Conservation (phyloP, 164 flowering plant genomes). For the Litsea cubeba region DNA sequence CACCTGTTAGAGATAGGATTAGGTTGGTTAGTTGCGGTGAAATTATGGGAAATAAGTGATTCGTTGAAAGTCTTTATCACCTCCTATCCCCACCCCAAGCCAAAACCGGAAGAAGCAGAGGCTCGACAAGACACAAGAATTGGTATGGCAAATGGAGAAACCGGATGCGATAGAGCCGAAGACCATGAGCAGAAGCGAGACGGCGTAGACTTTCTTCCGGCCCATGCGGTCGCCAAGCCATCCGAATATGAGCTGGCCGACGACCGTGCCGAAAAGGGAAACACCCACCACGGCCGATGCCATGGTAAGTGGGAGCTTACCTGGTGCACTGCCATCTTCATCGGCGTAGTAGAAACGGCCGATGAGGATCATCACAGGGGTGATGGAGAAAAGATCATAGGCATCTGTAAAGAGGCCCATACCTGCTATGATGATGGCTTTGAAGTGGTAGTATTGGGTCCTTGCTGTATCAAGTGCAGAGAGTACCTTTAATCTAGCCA, state of each 20-base stretch:
- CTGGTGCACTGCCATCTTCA: not conserved
- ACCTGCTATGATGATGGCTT: conserved; percentile 62
- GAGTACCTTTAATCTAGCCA: conserved; percentile 26
- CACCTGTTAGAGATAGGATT: not conserved
- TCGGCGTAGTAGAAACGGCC: conserved; percentile 37
- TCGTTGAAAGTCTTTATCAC: not conserved
- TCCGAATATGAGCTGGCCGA: conserved; percentile 38
- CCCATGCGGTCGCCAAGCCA: conserved; percentile 44
- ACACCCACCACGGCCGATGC: conserved; percentile 24
- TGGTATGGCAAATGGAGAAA: conserved; percentile 38
- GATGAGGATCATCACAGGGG: conserved; percentile 43
- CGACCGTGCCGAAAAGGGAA: conserved; percentile 42
- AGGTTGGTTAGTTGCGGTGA: too few species aligned
- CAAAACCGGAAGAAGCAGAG: conserved; percentile 27
- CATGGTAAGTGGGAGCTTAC: conserved; percentile 16
- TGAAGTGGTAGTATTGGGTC: conserved; percentile 60
- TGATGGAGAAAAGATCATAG: conserved; percentile 59
- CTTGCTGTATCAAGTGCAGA: conserved; percentile 49
- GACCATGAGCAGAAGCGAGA: conserved; percentile 42
- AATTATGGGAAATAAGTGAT: too few species aligned
- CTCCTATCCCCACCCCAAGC: conserved; percentile 30
- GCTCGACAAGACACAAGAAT: conserved; percentile 26
- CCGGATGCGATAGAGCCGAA: conserved; percentile 47
- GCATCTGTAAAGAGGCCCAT: conserved; percentile 70
- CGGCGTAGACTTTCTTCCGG: conserved; percentile 45